Base-by-base conservation (phyloP, 2,329 filamentous ascomycete genomes). In the Ascosphaera apis region DNA sequence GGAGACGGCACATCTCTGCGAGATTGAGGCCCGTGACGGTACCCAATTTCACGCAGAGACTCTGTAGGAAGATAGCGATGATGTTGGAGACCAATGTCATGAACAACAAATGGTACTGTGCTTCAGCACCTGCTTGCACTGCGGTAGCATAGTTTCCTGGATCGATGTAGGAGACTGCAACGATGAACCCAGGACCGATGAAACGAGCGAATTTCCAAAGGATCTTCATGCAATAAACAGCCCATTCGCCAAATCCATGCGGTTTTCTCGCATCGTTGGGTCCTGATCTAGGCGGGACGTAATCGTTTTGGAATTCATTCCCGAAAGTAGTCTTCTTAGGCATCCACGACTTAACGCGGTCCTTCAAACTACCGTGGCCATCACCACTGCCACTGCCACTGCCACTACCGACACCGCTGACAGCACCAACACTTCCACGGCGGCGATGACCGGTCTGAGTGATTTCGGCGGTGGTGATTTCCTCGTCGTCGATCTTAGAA, bases 21-120 rank as follows among this genome's bases (percentile, higher is more conserved):
- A 79, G 59, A 45, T 77, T 72, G 35, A 76, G 53, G 2, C 74
- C 74, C 1, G 68, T 76, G 42, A 79, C 71, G 11, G 70, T 74
- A 21, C 74, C 74, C 4, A 79, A 61, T 49, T 76, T 76, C 52
- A 63, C 57, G 34, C 60, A 62, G 15, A 65, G 48, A 6, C 53
- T 61, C 44, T 63, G 57, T 32, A 63, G 41, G 39, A 62, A 55
- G 32, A 63, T 59, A 3, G 60, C 60, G 43, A 63, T 60, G 4
- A 63, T 40, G 36, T 63, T 63, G 11, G 60, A 61, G 38, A 63
- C 43, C 6, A 63, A 45, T 21, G 63, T 56, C 15, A 63, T 55
- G 42, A 63, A 63, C 7, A 63, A 48, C 23, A 62, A 48, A 27
- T 52, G 50, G 40, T 56, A 63, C 41, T 51, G 53, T 31, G 53